A percentile compares a stretch with the other conserved stretches of the same genome.
phyloP scores from a whole-genome alignment of 2,329 filamentous ascomycete genomes.

The Alternaria viburni region DNA sequence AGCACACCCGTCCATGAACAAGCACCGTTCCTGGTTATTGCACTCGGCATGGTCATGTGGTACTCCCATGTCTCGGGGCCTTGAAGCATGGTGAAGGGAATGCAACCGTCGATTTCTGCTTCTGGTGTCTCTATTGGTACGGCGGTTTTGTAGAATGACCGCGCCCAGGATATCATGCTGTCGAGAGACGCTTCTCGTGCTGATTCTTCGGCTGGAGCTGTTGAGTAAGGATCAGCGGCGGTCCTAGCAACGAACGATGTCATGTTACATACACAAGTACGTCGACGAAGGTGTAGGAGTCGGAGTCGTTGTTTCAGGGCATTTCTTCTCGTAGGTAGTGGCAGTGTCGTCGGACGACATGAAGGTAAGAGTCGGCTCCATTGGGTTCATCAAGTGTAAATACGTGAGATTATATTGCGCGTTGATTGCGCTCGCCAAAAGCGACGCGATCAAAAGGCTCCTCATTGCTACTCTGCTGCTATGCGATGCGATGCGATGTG shows the following conservation, averaged over 20 bases:
- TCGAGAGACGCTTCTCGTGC: not conserved
- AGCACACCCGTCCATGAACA: constrained; percentile 11
- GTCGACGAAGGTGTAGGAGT: constrained; percentile 40
- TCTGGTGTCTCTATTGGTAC: constrained; percentile 36
- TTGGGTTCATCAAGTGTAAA: not conserved
- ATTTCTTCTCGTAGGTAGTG: constrained; percentile 9
- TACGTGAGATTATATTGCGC: constrained; percentile 9
- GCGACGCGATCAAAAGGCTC: not conserved
- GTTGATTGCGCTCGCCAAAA: not conserved
- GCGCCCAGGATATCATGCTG: not conserved
- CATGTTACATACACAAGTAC: not conserved
- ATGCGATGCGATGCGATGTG: not conserved
- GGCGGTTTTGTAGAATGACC: not conserved
- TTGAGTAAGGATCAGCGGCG: not conserved
- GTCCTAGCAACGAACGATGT: too few species aligned
- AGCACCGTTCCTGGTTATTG: constrained; percentile 1
- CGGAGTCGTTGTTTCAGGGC: not conserved
- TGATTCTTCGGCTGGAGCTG: not conserved
- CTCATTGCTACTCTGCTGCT: not conserved
- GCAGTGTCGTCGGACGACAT: constrained; percentile 5
- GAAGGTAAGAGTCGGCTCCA: not conserved
- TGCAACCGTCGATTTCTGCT: not conserved
- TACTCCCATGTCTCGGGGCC: constrained; percentile 8
- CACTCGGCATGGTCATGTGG: not conserved
- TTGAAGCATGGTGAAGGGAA: constrained; percentile 8